Conservation (phyloP, 306 rosid genomes). For the Senna siamea region DNA sequence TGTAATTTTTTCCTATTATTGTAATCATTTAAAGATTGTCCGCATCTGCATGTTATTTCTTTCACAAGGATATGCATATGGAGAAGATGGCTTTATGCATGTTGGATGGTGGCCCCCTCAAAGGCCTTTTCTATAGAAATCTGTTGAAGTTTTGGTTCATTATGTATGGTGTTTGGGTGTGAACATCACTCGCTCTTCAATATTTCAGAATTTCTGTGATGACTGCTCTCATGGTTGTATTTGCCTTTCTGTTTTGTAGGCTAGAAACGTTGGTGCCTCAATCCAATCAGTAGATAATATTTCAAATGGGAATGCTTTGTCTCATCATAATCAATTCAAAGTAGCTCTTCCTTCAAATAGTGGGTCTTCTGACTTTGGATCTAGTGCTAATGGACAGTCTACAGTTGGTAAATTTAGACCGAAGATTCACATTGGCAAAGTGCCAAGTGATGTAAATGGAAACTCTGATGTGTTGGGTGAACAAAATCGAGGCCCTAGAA, state of each 20-base stretch:
- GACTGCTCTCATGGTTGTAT: not conserved
- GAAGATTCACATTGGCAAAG: slow-evolving; percentile 54
- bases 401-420: slow-evolving; percentile 58
- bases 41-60: slow-evolving; percentile 8
- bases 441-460: slow-evolving; percentile 51
- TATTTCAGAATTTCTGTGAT: not conserved
- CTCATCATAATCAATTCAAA: slow-evolving; percentile 60
- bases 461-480: slow-evolving; percentile 70
- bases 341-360: slow-evolving; percentile 43
- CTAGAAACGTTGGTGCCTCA: slow-evolving; percentile 55
- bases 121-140: not conserved
- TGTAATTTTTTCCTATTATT: slow-evolving; percentile 1
- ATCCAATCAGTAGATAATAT: slow-evolving; percentile 51
- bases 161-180: not conserved
- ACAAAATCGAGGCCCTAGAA: slow-evolving; percentile 93
- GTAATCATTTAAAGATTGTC: not conserved
- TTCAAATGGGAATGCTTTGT: slow-evolving; percentile 53
- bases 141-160: not conserved
- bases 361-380: slow-evolving; percentile 65
- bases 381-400: slow-evolving; percentile 59
- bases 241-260: slow-evolving; percentile 46
- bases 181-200: not conserved
- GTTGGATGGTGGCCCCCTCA: not conserved
- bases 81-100: not conserved
- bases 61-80: not conserved